Evolutionary conservation across 2,329 filamentous ascomycete genomes (phyloP).

Genomic region (Aspergillus jensenii): DNA sequence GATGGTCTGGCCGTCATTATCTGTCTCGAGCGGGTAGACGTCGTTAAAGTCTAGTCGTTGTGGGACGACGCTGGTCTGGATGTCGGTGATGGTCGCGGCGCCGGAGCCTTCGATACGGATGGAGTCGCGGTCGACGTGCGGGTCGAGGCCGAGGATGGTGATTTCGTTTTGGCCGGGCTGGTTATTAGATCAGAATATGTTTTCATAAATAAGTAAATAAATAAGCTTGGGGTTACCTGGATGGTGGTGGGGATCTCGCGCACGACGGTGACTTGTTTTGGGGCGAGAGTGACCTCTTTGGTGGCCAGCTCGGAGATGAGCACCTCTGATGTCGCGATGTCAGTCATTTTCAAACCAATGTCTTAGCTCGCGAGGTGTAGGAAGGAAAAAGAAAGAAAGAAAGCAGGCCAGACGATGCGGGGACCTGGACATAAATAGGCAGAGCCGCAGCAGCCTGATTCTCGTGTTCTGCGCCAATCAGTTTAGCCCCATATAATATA

Average conservation of each 20-base stretch:
- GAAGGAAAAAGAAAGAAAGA: not conserved
- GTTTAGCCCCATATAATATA: not conserved
- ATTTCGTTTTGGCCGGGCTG: slow-evolving; percentile 59
- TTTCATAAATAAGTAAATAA: not conserved
- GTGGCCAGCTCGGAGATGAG: slow-evolving; percentile 59
- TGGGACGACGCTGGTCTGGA: slow-evolving; percentile 58
- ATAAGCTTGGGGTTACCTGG: slow-evolving; percentile 32
- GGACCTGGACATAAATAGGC: not conserved
- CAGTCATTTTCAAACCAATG: slow-evolving; percentile 13
- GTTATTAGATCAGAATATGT: not conserved
- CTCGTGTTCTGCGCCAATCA: not conserved
- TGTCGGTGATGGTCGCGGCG: slow-evolving; percentile 61
- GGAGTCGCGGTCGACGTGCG: slow-evolving; percentile 55
- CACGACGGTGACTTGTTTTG: slow-evolving; percentile 59
- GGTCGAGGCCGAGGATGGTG: slow-evolving; percentile 55
- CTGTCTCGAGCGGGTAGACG: slow-evolving; percentile 43
- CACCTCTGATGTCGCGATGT: slow-evolving; percentile 30
- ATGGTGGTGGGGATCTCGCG: slow-evolving; percentile 59
- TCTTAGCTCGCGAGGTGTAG: not conserved
- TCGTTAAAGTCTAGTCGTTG: slow-evolving; percentile 58
- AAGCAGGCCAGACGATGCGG: not conserved
- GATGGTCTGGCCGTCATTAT: not conserved
- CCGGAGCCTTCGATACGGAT: slow-evolving; percentile 62
- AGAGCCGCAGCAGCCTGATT: not conserved
- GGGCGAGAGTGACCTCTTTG: slow-evolving; percentile 64